A percentile compares a stretch with the other conserved stretches of the same genome.
Conservation (phyloP, 2,329 filamentous ascomycete genomes). For the Fusarium mundagurra region DNA sequence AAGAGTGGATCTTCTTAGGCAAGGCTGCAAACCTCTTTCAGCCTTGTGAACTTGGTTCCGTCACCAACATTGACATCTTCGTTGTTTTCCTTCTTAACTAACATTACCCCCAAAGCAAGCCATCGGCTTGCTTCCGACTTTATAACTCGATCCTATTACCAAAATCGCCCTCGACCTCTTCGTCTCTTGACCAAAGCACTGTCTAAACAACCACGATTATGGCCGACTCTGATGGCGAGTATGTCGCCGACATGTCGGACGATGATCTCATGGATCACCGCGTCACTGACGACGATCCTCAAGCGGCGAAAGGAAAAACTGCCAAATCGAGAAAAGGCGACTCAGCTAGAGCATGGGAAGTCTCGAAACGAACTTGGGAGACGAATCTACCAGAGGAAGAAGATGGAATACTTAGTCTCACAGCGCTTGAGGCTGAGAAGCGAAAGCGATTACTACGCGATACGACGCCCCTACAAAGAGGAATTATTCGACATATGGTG, state of each 20-base stretch:
- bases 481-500: conserved; percentile 96
- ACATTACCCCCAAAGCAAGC: not conserved
- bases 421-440: conserved; percentile 85
- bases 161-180: not conserved
- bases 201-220: conserved; percentile 51
- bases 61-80: conserved; percentile 21
- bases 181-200: not conserved
- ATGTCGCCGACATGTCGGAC: conserved; percentile 70
- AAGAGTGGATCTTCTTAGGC: conserved; percentile 30
- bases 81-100: not conserved
- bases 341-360: conserved; percentile 70
- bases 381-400: conserved; percentile 74
- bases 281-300: conserved; percentile 52
- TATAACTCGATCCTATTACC: not conserved
- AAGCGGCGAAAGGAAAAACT: conserved; percentile 43
- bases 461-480: conserved; percentile 93
- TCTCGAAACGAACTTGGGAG: conserved; percentile 76
- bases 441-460: conserved; percentile 84
- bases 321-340: conserved; percentile 47
- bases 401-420: conserved; percentile 81
- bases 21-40: conserved; percentile 39
- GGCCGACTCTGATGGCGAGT: conserved; percentile 80
- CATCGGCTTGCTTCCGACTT: not conserved
- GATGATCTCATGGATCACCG: conserved; percentile 68
- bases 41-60: conserved; percentile 41